Percentiles rank a stretch among this genome's conserved stretches.
Evolutionary conservation across 2,329 filamentous ascomycete genomes (phyloP).

Genomic region (Neofusicoccum sp.): DNA sequence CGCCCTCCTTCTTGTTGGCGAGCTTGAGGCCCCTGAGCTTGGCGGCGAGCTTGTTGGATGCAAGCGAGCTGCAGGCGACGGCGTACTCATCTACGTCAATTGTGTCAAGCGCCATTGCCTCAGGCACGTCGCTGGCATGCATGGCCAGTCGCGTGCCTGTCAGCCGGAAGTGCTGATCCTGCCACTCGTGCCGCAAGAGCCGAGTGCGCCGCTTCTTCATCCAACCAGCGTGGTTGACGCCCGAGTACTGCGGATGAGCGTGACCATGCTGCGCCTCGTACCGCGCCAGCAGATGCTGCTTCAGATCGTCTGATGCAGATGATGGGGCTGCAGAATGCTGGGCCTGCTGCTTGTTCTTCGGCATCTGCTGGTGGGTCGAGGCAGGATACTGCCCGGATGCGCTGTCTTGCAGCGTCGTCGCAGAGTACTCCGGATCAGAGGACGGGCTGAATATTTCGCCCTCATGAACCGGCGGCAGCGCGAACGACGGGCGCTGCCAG

Average conservation of each 20-base stretch:
- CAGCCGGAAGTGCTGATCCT: slow-evolving; percentile 86
- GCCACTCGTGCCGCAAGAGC: slow-evolving; percentile 90
- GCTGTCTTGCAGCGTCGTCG: slow-evolving; percentile 23
- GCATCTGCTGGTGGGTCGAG: not conserved
- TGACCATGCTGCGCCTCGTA: slow-evolving; percentile 31
- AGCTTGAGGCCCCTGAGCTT: slow-evolving; percentile 78
- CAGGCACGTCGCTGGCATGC: slow-evolving; percentile 56
- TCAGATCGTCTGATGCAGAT: slow-evolving; percentile 16
- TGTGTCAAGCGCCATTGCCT: slow-evolving; percentile 69
- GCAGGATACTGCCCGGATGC: slow-evolving; percentile 2
- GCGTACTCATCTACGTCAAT: slow-evolving; percentile 88
- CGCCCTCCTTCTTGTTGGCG: slow-evolving; percentile 53
- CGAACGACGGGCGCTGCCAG: slow-evolving; percentile 64
- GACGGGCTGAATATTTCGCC: slow-evolving; percentile 49
- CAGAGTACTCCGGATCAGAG: slow-evolving; percentile 25
- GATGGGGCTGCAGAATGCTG: not conserved
- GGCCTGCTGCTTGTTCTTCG: slow-evolving; percentile 15
- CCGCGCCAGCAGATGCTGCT: slow-evolving; percentile 12
- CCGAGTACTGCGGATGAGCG: slow-evolving; percentile 33
- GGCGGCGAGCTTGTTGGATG: slow-evolving; percentile 78
- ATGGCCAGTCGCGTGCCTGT: slow-evolving; percentile 62
- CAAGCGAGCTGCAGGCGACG: slow-evolving; percentile 76
- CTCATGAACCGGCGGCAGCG: slow-evolving; percentile 69
- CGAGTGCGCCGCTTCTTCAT: slow-evolving; percentile 93
- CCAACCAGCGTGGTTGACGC: slow-evolving; percentile 73